These are phyloP conservation scores for Globisporangium okanoganense DNA, from an alignment of 352 stramenopile genomes.

Conservation along the genomic window DNA sequence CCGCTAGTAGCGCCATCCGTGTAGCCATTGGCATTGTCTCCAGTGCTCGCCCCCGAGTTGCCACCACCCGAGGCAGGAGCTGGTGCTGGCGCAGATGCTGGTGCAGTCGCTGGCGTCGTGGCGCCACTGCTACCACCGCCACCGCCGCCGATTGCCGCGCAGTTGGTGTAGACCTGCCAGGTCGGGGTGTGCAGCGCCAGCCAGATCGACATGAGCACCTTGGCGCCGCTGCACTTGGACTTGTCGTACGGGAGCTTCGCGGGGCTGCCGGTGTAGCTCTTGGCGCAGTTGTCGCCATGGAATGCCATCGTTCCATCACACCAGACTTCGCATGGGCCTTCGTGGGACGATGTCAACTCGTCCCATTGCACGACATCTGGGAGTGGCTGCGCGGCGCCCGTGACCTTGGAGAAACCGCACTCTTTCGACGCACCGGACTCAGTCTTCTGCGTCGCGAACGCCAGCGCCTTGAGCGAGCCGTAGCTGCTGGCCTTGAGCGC, in stretches of 20 bases:
- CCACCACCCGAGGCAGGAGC: not conserved
- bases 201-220: constrained; percentile 16
- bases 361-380: constrained; percentile 7
- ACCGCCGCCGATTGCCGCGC: constrained; percentile 1
- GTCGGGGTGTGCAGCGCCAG: constrained; percentile 14
- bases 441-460: constrained; percentile 5
- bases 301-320: constrained; percentile 9
- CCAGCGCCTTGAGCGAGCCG: not conserved
- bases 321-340: constrained; percentile 22
- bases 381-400: not conserved
- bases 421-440: constrained; percentile 8
- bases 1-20: not conserved
- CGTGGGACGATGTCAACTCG: constrained; percentile 12
- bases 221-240: constrained; percentile 13
- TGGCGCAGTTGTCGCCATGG: constrained; percentile 3
- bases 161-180: constrained; percentile 25
- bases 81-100: no score
- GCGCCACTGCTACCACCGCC: not conserved
- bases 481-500: not conserved
- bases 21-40: not conserved
- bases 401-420: constrained; percentile 6
- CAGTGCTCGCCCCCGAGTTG: not conserved
- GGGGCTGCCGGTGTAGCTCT: constrained; percentile 3
- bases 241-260: constrained; percentile 15
- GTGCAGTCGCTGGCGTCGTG: not conserved